Evolutionary conservation across 257 asterid species (phyloP), one percentile per base, ranked within the genome.

Genomic region (Nicotiana sylvestris): DNA sequence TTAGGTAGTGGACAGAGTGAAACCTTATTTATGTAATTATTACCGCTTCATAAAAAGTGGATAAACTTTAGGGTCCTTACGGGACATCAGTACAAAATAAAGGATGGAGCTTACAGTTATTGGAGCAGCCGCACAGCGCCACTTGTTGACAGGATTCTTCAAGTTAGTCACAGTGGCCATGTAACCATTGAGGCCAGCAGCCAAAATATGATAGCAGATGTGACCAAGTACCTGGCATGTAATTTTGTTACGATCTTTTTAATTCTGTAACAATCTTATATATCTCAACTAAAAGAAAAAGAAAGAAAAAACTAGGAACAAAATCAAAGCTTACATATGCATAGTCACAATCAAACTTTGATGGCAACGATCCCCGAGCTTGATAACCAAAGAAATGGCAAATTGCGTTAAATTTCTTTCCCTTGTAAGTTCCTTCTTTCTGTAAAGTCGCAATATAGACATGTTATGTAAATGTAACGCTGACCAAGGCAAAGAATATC

Each of bases 331-430:
- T 88, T 86, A 96, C 99, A 85, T 90, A 96, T 79, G 97, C 98
- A 82, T 91, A 94, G 91, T 96, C 99, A 76, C 99, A 94, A 83
- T 96, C 99, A 81, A 96, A 96, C 85, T 96, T 96, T 69, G 98
- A 96, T 39, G 99, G 99, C 87, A 96, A 83, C 32, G 99, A 96
- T 30, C 99, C 97, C 60, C 99, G 98, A 93, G 99, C 98, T 91
- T 96, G 99, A 88, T 96, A 94, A 21, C 99, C 98, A 70, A 96
- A 96, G 93, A 96, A 96, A 90, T 96, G 99, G 88, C 99, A 96
- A 51, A 96, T 94, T n/a, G 93, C 98, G 46, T 94, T 96, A 87
- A 96, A 96, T 87, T 96, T 96, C 90, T 94, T 94, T 57, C 97
- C 97, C 90, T 88, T 88, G 85, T 91, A 91, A 43, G 91, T 89